Conservation (phyloP, 192 early-diverging fungal species). For the Coemansia sp. region DNA sequence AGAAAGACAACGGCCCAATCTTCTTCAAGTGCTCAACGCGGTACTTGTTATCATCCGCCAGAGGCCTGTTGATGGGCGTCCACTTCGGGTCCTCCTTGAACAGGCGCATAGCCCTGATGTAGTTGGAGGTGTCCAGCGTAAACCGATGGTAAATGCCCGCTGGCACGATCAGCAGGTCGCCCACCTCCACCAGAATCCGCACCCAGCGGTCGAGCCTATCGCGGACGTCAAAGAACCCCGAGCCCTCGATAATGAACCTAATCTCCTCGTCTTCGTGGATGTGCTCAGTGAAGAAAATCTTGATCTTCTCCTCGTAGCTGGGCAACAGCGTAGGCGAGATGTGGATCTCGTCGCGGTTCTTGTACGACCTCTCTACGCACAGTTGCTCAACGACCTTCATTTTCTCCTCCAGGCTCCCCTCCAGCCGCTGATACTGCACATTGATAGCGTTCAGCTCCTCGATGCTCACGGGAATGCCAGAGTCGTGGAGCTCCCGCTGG, state of each 20-base stretch:
- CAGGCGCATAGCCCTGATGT: slow-evolving; percentile 82
- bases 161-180: slow-evolving; percentile 89
- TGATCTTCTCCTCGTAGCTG: slow-evolving; percentile 90
- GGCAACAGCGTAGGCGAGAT: slow-evolving; percentile 78
- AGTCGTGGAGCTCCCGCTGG: slow-evolving; percentile 81
- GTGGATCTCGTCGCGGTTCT: slow-evolving; percentile 88
- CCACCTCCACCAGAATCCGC: slow-evolving; percentile 68
- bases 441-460: slow-evolving; percentile 68
- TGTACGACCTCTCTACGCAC: slow-evolving; percentile 75
- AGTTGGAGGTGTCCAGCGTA: slow-evolving; percentile 83
- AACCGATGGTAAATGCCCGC: slow-evolving; percentile 97
- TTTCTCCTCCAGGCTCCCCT: slow-evolving; percentile 52
- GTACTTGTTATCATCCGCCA: slow-evolving; percentile 60
- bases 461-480: slow-evolving; percentile 57
- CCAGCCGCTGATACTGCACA: slow-evolving; percentile 71
- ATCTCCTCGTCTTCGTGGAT: slow-evolving; percentile 98
- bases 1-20: slow-evolving; percentile 13
- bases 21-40: slow-evolving; percentile 53
- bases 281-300: slow-evolving; percentile 92
- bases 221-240: slow-evolving; percentile 90
- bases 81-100: slow-evolving; percentile 83
- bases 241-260: slow-evolving; percentile 83
- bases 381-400: slow-evolving; percentile 66
- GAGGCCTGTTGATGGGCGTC: slow-evolving; percentile 74
- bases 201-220: slow-evolving; percentile 73